A percentile compares a stretch with the other conserved stretches of the same genome.
Evolutionary conservation across 345 rosid species (phyloP).

Genomic region (Litchi chinensis): DNA sequence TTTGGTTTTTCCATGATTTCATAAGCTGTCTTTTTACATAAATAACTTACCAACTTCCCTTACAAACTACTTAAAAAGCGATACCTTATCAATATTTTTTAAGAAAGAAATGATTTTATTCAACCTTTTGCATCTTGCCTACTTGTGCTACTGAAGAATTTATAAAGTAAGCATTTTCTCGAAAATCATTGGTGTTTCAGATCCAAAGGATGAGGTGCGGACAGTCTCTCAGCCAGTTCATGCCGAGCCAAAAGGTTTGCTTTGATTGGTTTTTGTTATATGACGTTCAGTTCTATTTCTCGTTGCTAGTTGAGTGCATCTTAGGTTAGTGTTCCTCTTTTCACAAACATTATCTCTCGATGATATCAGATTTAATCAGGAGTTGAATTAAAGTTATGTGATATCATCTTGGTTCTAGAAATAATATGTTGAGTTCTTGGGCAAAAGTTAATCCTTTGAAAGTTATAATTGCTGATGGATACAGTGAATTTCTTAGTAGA

Average conservation of each 20-base stretch:
- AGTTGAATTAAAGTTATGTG: neutral
- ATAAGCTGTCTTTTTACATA: neutral
- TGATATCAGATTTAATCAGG: neutral
- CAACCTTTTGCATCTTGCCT: neutral
- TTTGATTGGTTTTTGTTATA: neutral
- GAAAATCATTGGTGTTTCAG: slow-evolving; percentile 33
- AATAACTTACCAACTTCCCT: neutral
- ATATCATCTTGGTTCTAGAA: neutral
- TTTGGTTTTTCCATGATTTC: neutral
- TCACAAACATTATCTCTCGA: neutral
- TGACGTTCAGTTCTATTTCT: neutral
- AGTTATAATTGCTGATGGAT: neutral
- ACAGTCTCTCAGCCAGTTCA: slow-evolving; percentile 37
- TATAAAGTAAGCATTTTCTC: neutral
- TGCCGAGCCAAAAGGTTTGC: slow-evolving; percentile 52
- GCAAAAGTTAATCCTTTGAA: neutral
- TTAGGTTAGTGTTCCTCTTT: neutral
- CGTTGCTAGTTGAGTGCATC: neutral
- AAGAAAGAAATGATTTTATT: neutral
- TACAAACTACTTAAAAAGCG: neutral
- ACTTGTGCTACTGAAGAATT: neutral
- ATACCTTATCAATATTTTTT: neutral
- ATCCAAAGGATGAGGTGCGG: slow-evolving; percentile 35
- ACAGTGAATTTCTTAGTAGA: neutral
- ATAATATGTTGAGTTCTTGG: neutral